Evolutionary conservation across 805 yeast species (phyloP).

Genomic region (Cyberlindnera nakhonratchasimensis): DNA sequence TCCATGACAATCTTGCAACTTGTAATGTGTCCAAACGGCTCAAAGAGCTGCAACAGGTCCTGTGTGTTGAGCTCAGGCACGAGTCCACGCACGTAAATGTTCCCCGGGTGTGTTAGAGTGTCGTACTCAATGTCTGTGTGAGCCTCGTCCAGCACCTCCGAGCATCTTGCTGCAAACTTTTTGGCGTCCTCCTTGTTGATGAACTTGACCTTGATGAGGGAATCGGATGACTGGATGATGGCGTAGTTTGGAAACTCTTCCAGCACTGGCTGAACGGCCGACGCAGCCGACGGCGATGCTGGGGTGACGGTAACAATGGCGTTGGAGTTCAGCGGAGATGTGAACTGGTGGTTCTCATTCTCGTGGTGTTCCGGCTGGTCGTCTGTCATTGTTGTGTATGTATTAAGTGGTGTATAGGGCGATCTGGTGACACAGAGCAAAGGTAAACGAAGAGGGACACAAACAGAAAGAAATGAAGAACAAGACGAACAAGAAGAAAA

Average conservation of each 20-base stretch:
- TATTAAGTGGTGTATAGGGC: not conserved
- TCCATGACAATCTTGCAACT: constrained; percentile 46
- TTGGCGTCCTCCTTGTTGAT: constrained; percentile 22
- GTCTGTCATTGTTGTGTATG: constrained; percentile 7
- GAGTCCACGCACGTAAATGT: constrained; percentile 50
- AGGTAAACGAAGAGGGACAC: too few species aligned
- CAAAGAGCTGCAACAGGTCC: constrained; percentile 35
- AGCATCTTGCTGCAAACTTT: too few species aligned
- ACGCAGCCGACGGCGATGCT: not conserved
- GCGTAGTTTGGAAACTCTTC: constrained; percentile 10
- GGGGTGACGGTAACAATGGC: constrained; percentile 21
- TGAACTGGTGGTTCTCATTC: constrained; percentile 16
- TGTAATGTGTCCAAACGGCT: constrained; percentile 37
- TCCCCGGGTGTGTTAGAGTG: constrained; percentile 51
- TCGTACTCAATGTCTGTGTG: constrained; percentile 24
- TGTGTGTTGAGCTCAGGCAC: constrained; percentile 35
- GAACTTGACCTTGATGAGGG: constrained; percentile 16
- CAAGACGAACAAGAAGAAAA: not conserved
- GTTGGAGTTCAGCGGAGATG: constrained; percentile 26
- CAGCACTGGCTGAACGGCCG: constrained; percentile 2
- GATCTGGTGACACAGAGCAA: too few species aligned
- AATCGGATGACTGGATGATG: constrained; percentile 5
- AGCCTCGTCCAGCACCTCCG: too few species aligned
- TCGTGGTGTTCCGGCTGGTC: constrained; percentile 11
- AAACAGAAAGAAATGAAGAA: not conserved